Evolutionary conservation across 1,284 basidiomycete species (phyloP).

Genomic region (Mycosarcoma maydis): DNA sequence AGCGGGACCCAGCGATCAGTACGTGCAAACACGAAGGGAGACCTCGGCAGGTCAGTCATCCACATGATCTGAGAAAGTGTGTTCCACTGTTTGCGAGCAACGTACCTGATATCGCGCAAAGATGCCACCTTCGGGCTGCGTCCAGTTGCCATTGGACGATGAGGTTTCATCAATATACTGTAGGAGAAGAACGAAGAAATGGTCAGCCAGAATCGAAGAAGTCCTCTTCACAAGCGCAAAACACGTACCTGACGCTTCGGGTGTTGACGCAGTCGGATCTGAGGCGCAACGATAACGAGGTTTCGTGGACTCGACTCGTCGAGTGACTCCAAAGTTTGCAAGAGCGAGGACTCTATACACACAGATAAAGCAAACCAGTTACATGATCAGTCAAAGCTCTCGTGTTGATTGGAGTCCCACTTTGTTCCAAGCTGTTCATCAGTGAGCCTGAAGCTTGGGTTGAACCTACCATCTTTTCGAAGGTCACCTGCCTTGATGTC

Average conservation of each 20-base stretch:
- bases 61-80: too few relatives aligned
- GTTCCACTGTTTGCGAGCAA: not conserved
- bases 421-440: too few relatives aligned
- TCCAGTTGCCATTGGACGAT: slow-evolving; percentile 32
- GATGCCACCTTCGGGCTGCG: slow-evolving; percentile 39
- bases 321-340: slow-evolving; percentile 13
- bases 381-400: not conserved
- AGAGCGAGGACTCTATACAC: slow-evolving; percentile 11
- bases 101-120: slow-evolving; percentile 48
- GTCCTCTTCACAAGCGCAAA: too few relatives aligned
- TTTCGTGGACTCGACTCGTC: slow-evolving; percentile 28
- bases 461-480: slow-evolving; percentile 18
- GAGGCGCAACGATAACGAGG: slow-evolving; percentile 20
- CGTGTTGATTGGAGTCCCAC: too few relatives aligned
- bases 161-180: slow-evolving; percentile 14
- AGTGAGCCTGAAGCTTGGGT: not conserved
- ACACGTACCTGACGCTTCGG: slow-evolving; percentile 38
- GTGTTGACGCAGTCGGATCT: slow-evolving; percentile 3
- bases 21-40: too few relatives aligned
- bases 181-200: not conserved
- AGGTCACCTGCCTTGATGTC: slow-evolving; percentile 12
- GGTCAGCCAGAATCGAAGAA: not conserved
- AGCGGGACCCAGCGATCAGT: too few relatives aligned
- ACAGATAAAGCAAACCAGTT: not conserved
- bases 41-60: too few relatives aligned